A percentile compares a stretch with the other conserved stretches of the same genome.
Evolutionary conservation across 208 protist genomes (phyloP).

Genomic region (Trypanosoma boissoni): DNA sequence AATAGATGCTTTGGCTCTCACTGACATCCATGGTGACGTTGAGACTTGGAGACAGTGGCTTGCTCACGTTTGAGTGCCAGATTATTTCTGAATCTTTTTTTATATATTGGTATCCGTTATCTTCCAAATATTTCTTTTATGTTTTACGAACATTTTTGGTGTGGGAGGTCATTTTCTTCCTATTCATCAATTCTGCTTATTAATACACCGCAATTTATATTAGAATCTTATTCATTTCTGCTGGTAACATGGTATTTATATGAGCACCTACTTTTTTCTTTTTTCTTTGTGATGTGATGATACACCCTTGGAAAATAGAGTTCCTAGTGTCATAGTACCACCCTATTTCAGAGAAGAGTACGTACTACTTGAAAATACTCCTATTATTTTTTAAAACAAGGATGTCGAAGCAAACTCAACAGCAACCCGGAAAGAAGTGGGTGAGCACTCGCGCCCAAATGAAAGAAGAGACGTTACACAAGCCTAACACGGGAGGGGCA

Average conservation of each 20-base stretch:
- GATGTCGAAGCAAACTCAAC: constrained; percentile 24
- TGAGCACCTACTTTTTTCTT: too few relatives aligned
- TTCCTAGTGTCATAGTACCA: too few relatives aligned
- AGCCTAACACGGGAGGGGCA: constrained; percentile 8
- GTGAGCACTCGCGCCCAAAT: constrained; percentile 18
- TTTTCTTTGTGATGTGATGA: too few relatives aligned
- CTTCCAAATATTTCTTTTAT: neutral
- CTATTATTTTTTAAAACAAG: too few relatives aligned
- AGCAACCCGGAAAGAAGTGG: constrained; percentile 29
- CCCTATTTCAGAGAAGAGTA: too few relatives aligned
- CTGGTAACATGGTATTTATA: too few relatives aligned
- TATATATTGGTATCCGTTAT: neutral
- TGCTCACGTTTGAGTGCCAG: constrained; percentile 37
- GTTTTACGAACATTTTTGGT: neutral
- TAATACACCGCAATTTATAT: too few relatives aligned
- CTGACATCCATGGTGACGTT: constrained; percentile 62
- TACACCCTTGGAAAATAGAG: too few relatives aligned
- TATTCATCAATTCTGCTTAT: constrained; percentile 11
- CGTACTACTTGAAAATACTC: too few relatives aligned
- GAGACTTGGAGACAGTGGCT: constrained; percentile 70
- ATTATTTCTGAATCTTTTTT: constrained; percentile 1
- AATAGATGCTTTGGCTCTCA: constrained; percentile 41
- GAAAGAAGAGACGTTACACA: constrained; percentile 15
- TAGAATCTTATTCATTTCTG: too few relatives aligned
- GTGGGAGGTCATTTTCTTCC: neutral